Evolutionary conservation across 2,329 filamentous ascomycete species (phyloP).

Genomic region (Ceratocystis colombiana): DNA sequence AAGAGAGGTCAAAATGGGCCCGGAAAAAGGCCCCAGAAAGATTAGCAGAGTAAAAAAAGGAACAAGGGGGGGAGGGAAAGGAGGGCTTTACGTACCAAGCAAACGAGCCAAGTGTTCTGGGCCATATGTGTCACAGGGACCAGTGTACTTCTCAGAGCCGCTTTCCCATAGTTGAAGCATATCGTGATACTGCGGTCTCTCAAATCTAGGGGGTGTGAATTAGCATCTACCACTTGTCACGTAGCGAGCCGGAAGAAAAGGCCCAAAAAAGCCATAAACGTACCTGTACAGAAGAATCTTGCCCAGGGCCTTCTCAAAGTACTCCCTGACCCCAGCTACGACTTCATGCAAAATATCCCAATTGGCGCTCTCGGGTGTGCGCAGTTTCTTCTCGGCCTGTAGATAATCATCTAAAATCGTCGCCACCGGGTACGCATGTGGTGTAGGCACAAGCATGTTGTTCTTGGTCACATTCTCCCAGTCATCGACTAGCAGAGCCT

Average conservation of each 20-base stretch:
- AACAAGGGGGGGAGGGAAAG: neutral
- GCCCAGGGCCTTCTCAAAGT: slow-evolving; percentile 84
- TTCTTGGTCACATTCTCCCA: slow-evolving; percentile 99
- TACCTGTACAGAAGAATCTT: slow-evolving; percentile 77
- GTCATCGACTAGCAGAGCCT: slow-evolving; percentile 88
- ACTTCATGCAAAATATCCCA: slow-evolving; percentile 85
- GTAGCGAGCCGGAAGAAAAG: slow-evolving; percentile 11
- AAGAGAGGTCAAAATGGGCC: neutral
- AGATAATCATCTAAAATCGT: slow-evolving; percentile 74
- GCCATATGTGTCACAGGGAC: slow-evolving; percentile 73
- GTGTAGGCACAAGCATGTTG: slow-evolving; percentile 75
- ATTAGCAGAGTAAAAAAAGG: slow-evolving; percentile 1
- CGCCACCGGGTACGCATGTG: slow-evolving; percentile 63
- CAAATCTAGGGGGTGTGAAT: slow-evolving; percentile 50
- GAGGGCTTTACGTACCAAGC: slow-evolving; percentile 53
- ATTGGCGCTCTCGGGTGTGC: slow-evolving; percentile 56
- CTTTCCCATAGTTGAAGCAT: slow-evolving; percentile 60
- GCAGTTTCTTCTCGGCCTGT: slow-evolving; percentile 56
- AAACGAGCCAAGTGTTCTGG: slow-evolving; percentile 84
- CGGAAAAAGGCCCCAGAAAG: neutral
- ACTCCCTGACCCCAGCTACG: slow-evolving; percentile 73
- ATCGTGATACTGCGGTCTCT: slow-evolving; percentile 77
- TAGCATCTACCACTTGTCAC: neutral
- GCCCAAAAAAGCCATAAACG: slow-evolving; percentile 26
- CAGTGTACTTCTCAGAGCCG: slow-evolving; percentile 54